Evolutionary conservation across 768 basidiomycete genomes (phyloP).

Genomic region (Pulveroboletus sp.): DNA sequence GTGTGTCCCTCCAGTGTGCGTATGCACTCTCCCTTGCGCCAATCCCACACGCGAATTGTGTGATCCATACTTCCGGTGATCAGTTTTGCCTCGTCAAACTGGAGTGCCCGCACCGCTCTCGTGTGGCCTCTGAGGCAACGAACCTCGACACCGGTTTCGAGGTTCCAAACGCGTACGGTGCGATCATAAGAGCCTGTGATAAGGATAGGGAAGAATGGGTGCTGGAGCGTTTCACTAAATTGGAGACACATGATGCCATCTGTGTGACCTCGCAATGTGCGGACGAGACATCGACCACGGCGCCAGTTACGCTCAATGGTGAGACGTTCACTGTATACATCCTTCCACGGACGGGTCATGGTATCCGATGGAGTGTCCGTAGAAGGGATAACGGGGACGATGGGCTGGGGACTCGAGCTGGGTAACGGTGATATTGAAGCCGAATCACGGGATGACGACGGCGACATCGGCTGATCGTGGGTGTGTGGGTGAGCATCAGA

Average conservation of each 20-base stretch:
- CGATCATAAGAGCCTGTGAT: conserved; percentile 98
- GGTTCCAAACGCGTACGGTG: conserved; percentile 92
- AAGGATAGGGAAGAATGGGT: conserved; percentile 86
- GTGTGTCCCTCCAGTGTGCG: conserved; percentile 86
- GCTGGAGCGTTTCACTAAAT: conserved; percentile 77
- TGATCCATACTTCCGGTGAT: conserved; percentile 97
- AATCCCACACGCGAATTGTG: conserved; percentile 94
- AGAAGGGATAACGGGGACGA: conserved; percentile 29
- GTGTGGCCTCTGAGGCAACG: conserved; percentile 86
- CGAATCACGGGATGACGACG: conserved; percentile 12
- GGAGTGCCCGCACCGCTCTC: conserved; percentile 84
- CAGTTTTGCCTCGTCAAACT: conserved; percentile 93
- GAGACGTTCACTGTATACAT: conserved; percentile 96
- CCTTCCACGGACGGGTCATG: conserved; percentile 92
- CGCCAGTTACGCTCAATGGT: conserved; percentile 97
- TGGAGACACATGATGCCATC: conserved; percentile 98
- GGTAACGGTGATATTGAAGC: conserved; percentile 10
- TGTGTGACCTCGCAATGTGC: conserved; percentile 86
- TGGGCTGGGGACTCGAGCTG: conserved; percentile 2
- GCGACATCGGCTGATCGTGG: neutral
- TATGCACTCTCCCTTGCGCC: conserved; percentile 85
- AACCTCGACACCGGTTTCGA: conserved; percentile 84
- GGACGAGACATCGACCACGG: conserved; percentile 80
- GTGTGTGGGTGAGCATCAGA: conserved; percentile 1
- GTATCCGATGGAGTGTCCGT: conserved; percentile 28